Percentiles rank a stretch among this genome's conserved stretches.
Evolutionary conservation across 768 basidiomycete species (phyloP).

Genomic region (Gymnopilus junonius): DNA sequence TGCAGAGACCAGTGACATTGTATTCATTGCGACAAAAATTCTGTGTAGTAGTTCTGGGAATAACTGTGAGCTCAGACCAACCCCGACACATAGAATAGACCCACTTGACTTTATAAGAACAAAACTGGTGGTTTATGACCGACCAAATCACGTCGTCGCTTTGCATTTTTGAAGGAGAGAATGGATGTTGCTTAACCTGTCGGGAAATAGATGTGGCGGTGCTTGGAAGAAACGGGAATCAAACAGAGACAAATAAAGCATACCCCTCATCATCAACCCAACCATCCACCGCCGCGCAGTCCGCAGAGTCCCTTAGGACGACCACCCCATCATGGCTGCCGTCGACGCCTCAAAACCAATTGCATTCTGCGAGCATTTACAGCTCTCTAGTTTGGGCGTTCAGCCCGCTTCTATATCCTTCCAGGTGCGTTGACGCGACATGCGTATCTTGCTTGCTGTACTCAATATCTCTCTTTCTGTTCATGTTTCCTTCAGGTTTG

Average conservation of each 20-base stretch:
- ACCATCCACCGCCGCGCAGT: constrained; percentile 19
- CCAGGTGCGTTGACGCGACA: constrained; percentile 68
- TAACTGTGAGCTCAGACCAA: constrained; percentile 10
- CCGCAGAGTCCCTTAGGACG: constrained; percentile 26
- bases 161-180: constrained; percentile 57
- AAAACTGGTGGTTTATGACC: constrained; percentile 92
- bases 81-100: constrained; percentile 31
- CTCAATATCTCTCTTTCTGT: constrained; percentile 27
- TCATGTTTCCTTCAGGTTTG: constrained; percentile 34
- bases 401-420: constrained; percentile 98
- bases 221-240: background rate
- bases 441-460: constrained; percentile 34
- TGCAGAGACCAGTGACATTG: constrained; percentile 96
- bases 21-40: constrained; percentile 99
- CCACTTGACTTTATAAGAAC: constrained; percentile 99
- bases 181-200: background rate
- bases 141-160: constrained; percentile 99
- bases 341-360: constrained; percentile 74
- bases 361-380: constrained; percentile 87
- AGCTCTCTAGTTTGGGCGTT: constrained; percentile 94
- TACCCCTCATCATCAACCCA: constrained; percentile 21
- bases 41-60: constrained; percentile 83
- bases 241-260: constrained; percentile 16
- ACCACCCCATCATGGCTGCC: constrained; percentile 42
- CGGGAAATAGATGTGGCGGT: background rate